phyloP scores from a whole-genome alignment of 2,329 filamentous ascomycete species.

The Sclerotinia borealis region DNA sequence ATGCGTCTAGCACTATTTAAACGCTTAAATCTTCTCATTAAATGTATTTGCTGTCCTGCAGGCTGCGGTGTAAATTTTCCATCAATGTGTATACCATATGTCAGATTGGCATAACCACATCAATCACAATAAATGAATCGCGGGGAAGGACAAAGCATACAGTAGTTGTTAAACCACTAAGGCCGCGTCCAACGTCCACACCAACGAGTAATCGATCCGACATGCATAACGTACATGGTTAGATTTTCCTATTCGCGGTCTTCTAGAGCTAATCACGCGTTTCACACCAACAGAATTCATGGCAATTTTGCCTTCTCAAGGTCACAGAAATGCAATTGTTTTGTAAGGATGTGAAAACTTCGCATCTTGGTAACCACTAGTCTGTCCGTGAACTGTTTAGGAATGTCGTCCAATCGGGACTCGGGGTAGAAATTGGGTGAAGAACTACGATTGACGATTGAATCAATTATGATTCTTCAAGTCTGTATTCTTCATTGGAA shows the following conservation, averaged over 20 bases:
- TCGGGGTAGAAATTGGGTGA: not conserved
- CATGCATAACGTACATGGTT: not conserved
- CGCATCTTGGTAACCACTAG: slow-evolving; percentile 4
- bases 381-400: slow-evolving; percentile 10
- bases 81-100: not conserved
- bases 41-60: slow-evolving; percentile 2
- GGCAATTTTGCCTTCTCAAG: not conserved
- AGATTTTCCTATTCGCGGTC: not conserved
- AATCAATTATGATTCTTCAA: not conserved
- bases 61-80: not conserved
- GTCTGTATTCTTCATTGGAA: not conserved
- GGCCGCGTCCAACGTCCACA: not conserved
- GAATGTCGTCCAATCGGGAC: not conserved
- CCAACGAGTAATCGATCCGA: not conserved
- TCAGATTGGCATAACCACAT: not conserved
- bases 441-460: not conserved
- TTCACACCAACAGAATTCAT: not conserved
- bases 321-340: not conserved
- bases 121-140: not conserved
- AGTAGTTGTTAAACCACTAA: not conserved
- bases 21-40: not conserved
- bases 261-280: not conserved
- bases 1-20: not conserved
- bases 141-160: not conserved
- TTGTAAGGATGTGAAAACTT: not conserved